Evolutionary conservation across 176 grass and related monocot species (phyloP).

Genomic region (Phragmites australis): DNA sequence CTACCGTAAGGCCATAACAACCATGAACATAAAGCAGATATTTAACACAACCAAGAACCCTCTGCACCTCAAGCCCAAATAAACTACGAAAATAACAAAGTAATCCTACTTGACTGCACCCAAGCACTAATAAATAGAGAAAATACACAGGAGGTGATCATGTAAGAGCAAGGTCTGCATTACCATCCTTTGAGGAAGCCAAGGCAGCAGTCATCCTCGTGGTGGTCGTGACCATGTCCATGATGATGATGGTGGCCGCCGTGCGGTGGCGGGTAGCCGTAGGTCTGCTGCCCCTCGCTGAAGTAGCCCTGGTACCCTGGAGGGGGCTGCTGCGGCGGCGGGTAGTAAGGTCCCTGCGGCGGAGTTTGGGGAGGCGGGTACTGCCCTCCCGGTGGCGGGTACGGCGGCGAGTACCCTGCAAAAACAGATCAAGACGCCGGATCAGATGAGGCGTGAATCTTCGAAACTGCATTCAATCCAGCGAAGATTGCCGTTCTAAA

Average conservation of each 20-base stretch:
- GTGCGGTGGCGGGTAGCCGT: slow-evolving; percentile 36
- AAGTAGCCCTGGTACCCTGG: slow-evolving; percentile 94
- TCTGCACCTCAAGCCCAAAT: no score
- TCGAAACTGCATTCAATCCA: neutral
- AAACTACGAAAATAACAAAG: no score
- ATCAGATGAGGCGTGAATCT: neutral
- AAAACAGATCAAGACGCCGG: slow-evolving; percentile 5
- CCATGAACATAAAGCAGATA: no score
- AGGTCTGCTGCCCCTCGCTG: slow-evolving; percentile 50
- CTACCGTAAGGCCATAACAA: no score
- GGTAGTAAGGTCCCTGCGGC: slow-evolving; percentile 39
- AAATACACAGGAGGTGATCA: no score
- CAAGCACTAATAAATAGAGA: no score
- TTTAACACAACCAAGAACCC: no score
- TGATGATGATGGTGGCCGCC: slow-evolving; percentile 31
- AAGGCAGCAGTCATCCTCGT: slow-evolving; percentile 58
- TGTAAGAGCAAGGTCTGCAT: slow-evolving; percentile 6
- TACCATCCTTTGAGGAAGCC: slow-evolving; percentile 97
- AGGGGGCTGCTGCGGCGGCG: slow-evolving; percentile 49
- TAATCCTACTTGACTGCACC: no score
- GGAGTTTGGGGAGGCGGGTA: slow-evolving; percentile 41
- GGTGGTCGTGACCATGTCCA: slow-evolving; percentile 43
- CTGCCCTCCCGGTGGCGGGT: slow-evolving; percentile 41
- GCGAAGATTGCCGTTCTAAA: neutral
- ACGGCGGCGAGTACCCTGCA: slow-evolving; percentile 64